Percentiles rank a stretch among this genome's conserved stretches.
These are phyloP conservation scores for Didymellaceae sp. DNA, from an alignment of 2,329 filamentous ascomycete genomes.

Conservation along the genomic window DNA sequence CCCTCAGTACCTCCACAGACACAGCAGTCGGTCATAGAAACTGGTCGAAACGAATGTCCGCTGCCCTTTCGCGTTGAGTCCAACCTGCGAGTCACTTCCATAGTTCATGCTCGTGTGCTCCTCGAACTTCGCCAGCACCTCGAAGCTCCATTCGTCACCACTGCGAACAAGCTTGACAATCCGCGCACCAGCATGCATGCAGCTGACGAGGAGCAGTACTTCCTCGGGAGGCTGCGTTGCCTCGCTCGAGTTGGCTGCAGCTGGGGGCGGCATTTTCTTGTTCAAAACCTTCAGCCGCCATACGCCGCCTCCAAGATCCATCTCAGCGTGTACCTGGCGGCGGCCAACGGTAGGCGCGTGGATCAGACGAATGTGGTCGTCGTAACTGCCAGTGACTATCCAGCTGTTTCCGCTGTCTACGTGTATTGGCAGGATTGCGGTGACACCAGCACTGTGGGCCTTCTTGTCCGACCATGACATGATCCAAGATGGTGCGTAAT, in stretches of 20 bases:
- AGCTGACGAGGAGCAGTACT: conserved; percentile 69
- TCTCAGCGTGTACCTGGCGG: conserved; percentile 65
- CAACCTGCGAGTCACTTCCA: conserved; percentile 72
- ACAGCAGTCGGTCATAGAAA: conserved; percentile 76
- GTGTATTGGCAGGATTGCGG: conserved; percentile 78
- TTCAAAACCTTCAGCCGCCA: conserved; percentile 78
- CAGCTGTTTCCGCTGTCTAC: conserved; percentile 56
- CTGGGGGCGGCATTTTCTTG: conserved; percentile 19
- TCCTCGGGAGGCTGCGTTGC: conserved; percentile 26
- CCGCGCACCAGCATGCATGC: conserved; percentile 87
- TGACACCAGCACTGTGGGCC: conserved; percentile 82
- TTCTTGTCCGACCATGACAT: conserved; percentile 58
- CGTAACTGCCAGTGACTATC: conserved; percentile 88
- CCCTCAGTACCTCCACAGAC: conserved; percentile 62
- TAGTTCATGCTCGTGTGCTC: conserved; percentile 97
- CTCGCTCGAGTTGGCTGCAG: conserved; percentile 23
- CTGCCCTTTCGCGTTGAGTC: conserved; percentile 28
- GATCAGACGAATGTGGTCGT: conserved; percentile 79
- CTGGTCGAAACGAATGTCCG: conserved; percentile 70
- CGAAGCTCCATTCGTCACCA: conserved; percentile 62
- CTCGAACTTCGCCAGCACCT: conserved; percentile 74
- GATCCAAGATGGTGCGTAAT: conserved; percentile 20
- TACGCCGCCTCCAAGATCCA: conserved; percentile 78
- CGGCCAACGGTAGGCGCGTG: conserved; percentile 49
- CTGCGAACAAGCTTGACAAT: conserved; percentile 59